Evolutionary conservation across 768 basidiomycete genomes (phyloP), one percentile per base, ranked within the genome.

Genomic region (Amyloporia xantha): DNA sequence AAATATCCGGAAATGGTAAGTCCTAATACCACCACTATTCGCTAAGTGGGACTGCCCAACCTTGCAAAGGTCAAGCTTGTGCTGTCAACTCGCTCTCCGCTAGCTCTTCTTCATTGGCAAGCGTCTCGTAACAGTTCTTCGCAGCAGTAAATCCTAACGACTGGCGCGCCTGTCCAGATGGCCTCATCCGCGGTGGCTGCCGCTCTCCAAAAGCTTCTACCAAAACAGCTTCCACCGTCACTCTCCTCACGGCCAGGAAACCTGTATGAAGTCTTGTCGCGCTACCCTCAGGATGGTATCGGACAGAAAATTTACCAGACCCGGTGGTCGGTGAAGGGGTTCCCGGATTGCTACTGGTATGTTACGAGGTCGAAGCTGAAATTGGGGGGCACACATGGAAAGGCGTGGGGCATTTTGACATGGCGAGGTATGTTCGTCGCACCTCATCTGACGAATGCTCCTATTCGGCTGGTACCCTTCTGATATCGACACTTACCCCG

Each of bases 371-470:
- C 85, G 26, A 69, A 71, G 53, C 79, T 91, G 62, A 92, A 91
- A 65, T 70, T 71, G 37, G 81, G 82, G 54, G 88, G 88, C 23
- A 71, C 65, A 23, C 85, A 90, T 56, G 90, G 90, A 2, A 90
- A 83, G 63, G 89, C 79, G 15, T 92, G 91, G 91, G 90, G 90
- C 5, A 70, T 72, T 51, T 68, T 91, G 4, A 74, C 81, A 48
- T 92, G 89, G 87, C 80, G 74, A 70, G 87, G 90, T 90, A 45
- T 50, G 80, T 36, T 15, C 7, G 10, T n/a, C n/a, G 11, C 19
- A 40, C 48, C 15, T 33, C 15, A 33, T n/a, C n/a, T n/a, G n/a
- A n/a, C n/a, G n/a, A n/a, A n/a, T n/a, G n/a, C 30, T 33, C 7
- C 30, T 7, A 33, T 33, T 33, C 30, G 15, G 9, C 30, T 7